Evolutionary conservation across 2,329 filamentous ascomycete species (phyloP).

Genomic region (Bimuria novae-zelandiae): DNA sequence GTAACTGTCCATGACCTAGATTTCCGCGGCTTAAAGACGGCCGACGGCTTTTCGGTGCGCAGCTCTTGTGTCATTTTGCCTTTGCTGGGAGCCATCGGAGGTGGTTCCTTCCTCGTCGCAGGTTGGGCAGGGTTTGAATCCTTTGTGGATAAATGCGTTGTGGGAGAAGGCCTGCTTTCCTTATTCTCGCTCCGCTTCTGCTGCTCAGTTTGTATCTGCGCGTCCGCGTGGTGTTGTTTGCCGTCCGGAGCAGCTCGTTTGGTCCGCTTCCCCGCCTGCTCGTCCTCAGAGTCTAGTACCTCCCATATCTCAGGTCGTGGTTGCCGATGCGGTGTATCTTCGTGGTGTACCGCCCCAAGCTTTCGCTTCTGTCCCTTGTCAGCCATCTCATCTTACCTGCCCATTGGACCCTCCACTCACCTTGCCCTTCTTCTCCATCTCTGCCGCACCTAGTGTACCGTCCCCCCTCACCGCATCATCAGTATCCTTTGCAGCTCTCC

Average conservation of each 20-base stretch:
- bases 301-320: background rate
- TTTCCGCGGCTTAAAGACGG: conserved; percentile 67
- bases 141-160: background rate
- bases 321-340: background rate
- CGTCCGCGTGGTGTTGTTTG: background rate
- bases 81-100: background rate
- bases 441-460: background rate
- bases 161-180: background rate
- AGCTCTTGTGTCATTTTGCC: conserved; percentile 17
- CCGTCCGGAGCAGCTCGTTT: background rate
- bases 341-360: conserved; percentile 23
- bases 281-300: background rate
- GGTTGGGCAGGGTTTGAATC: background rate
- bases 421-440: background rate
- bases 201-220: background rate
- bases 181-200: conserved; percentile 1
- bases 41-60: conserved; percentile 69
- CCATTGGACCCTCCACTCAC: background rate
- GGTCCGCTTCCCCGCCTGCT: background rate
- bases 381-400: background rate
- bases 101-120: background rate
- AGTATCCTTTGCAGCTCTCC: background rate
- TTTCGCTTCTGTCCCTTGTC: conserved; percentile 28
- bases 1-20: conserved; percentile 75
- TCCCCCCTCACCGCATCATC: background rate